Evolutionary conservation across 139 green algal genomes (phyloP).

Genomic region (Chlamydomonas incerta): DNA sequence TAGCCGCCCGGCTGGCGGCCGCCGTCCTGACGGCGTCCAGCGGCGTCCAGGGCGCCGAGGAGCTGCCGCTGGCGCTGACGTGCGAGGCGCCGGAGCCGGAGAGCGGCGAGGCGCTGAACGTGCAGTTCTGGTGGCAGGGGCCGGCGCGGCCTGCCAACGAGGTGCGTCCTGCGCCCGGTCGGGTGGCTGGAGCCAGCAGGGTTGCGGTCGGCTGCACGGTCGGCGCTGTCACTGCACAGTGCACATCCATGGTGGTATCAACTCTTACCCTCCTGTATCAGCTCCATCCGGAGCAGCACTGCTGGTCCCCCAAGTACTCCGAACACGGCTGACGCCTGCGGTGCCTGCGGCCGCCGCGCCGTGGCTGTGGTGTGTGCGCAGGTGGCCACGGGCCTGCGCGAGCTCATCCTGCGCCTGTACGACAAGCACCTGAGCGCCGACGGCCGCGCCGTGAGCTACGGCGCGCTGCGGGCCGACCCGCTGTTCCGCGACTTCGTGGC

Average conservation of each 20-base stretch:
- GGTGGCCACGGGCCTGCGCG: slow-evolving; percentile 74
- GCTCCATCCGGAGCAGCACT: no score
- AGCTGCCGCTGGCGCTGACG: slow-evolving; percentile 28
- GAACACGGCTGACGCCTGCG: no score
- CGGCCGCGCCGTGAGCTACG: slow-evolving; percentile 80
- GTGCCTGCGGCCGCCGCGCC: no score
- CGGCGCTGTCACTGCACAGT: no score
- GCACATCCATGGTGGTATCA: no score
- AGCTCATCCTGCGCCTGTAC: slow-evolving; percentile 82
- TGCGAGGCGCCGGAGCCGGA: slow-evolving; percentile 25
- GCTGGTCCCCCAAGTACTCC: no score
- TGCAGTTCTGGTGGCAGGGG: slow-evolving; percentile 71
- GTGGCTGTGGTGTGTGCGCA: slow-evolving; percentile 14
- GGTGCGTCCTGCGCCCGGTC: no score
- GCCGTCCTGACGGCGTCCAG: not conserved
- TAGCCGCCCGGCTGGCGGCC: not conserved
- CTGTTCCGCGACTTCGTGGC: slow-evolving; percentile 75
- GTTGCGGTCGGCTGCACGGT: no score
- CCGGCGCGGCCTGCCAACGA: slow-evolving; percentile 50
- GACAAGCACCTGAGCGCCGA: slow-evolving; percentile 75
- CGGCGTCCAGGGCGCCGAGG: not conserved
- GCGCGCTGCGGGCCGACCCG: slow-evolving; percentile 63
- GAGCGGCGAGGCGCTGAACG: slow-evolving; percentile 66
- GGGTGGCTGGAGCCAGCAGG: not conserved
- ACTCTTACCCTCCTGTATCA: no score